These are phyloP conservation scores for Diplodia mutila DNA, from an alignment of 2,329 filamentous ascomycete species.

Conservation along the genomic window DNA sequence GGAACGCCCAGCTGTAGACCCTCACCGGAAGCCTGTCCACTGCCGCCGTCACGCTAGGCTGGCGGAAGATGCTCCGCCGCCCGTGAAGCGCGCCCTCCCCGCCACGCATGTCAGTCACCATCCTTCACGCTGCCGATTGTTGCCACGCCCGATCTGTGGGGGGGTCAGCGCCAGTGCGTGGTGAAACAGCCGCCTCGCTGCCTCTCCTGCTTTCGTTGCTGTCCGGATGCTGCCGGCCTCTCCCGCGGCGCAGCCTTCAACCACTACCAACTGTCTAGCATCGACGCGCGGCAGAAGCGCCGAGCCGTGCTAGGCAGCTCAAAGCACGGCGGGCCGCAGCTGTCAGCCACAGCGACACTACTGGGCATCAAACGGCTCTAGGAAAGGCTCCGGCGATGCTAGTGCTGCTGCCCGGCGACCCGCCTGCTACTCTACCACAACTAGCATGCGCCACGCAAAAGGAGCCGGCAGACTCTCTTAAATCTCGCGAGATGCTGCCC, in stretches of 20 bases:
- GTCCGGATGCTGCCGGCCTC: too few species aligned
- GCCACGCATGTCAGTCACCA: neutral
- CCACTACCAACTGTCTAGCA: too few species aligned
- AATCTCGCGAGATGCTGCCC: neutral
- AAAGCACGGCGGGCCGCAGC: neutral
- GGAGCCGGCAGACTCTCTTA: neutral
- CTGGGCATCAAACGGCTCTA: neutral
- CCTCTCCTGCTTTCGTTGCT: too few species aligned
- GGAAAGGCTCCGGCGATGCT: neutral
- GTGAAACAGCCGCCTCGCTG: neutral
- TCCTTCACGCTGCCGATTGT: neutral
- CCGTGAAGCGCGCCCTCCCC: neutral
- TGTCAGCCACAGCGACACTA: neutral
- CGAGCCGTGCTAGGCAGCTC: neutral
- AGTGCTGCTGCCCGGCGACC: neutral
- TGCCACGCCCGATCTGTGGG: neutral
- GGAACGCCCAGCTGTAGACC: neutral
- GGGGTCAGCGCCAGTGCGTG: neutral
- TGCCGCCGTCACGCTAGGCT: neutral
- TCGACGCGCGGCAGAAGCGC: too few species aligned
- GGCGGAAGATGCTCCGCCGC: neutral
- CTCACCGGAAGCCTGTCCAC: neutral
- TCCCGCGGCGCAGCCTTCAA: too few species aligned
- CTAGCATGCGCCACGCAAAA: neutral
- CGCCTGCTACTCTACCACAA: neutral